These are phyloP conservation scores for Pulveroboletus sp. DNA, from an alignment of 768 basidiomycete species.

Conservation along the genomic window DNA sequence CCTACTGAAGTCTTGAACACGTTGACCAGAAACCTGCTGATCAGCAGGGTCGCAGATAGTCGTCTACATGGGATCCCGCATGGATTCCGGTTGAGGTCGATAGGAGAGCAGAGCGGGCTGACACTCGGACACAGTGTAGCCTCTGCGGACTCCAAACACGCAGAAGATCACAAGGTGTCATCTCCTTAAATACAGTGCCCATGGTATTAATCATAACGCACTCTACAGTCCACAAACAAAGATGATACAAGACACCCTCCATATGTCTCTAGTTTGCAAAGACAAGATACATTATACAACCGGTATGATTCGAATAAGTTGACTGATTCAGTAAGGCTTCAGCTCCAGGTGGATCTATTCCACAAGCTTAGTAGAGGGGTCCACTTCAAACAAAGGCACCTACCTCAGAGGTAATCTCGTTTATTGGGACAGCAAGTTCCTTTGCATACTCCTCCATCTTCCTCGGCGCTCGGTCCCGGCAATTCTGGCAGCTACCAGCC, in stretches of 20 bases:
- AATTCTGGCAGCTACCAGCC: slow-evolving; percentile 28
- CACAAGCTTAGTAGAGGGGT: not conserved
- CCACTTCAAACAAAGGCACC: not conserved
- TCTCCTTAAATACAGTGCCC: not conserved
- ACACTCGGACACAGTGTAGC: not conserved
- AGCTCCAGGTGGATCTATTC: slow-evolving; percentile 25
- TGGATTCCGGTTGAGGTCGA: not conserved
- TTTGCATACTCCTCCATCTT: slow-evolving; percentile 28
- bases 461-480: slow-evolving; percentile 29
- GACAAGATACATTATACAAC: not conserved
- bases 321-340: slow-evolving; percentile 25
- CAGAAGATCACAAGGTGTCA: not conserved
- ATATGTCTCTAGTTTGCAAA: not conserved
- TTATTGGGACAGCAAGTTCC: slow-evolving; percentile 25
- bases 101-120: no score
- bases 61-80: not conserved
- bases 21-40: no score
- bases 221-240: slow-evolving; percentile 2
- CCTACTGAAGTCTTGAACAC: no score
- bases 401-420: slow-evolving; percentile 28
- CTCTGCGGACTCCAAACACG: not conserved
- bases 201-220: not conserved
- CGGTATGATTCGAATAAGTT: slow-evolving; percentile 11
- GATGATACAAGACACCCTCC: slow-evolving; percentile 1
- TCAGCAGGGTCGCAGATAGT: not conserved